Conservation (phyloP, 1,139 yeast genomes). For the Suhomyces bribrorum region DNA sequence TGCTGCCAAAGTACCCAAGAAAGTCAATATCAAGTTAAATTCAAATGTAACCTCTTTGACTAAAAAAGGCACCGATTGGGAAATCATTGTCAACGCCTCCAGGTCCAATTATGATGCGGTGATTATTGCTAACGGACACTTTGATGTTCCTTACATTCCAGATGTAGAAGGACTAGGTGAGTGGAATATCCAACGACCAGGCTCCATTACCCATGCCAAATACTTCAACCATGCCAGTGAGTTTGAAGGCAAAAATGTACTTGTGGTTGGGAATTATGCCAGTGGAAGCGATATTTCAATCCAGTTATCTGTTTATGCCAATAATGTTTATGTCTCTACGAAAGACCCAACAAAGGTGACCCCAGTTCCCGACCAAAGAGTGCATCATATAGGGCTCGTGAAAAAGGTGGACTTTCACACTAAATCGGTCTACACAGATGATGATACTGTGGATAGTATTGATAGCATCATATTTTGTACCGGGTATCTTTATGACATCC, state of each 20-base stretch:
- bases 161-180: slow-evolving; percentile 40
- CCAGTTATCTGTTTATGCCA: slow-evolving; percentile 42
- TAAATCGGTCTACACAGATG: slow-evolving; percentile 30
- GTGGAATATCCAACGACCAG: slow-evolving; percentile 37
- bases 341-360: slow-evolving; percentile 23
- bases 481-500: slow-evolving; percentile 47
- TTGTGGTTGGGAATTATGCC: slow-evolving; percentile 49
- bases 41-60: slow-evolving; percentile 7
- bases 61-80: slow-evolving; percentile 20
- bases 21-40: slow-evolving; percentile 4
- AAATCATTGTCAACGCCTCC: slow-evolving; percentile 13
- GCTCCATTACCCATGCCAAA: slow-evolving; percentile 44
- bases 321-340: slow-evolving; percentile 39
- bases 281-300: slow-evolving; percentile 51
- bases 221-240: slow-evolving; percentile 35
- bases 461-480: slow-evolving; percentile 50
- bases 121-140: slow-evolving; percentile 52
- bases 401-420: slow-evolving; percentile 22
- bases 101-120: slow-evolving; percentile 40
- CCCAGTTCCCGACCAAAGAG: slow-evolving; percentile 19
- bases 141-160: slow-evolving; percentile 47
- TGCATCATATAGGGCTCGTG: slow-evolving; percentile 28
- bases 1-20: slow-evolving; percentile 30
- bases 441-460: slow-evolving; percentile 26
- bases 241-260: slow-evolving; percentile 40